Evolutionary conservation across 768 basidiomycete genomes (phyloP).

Genomic region (Mycena metata): DNA sequence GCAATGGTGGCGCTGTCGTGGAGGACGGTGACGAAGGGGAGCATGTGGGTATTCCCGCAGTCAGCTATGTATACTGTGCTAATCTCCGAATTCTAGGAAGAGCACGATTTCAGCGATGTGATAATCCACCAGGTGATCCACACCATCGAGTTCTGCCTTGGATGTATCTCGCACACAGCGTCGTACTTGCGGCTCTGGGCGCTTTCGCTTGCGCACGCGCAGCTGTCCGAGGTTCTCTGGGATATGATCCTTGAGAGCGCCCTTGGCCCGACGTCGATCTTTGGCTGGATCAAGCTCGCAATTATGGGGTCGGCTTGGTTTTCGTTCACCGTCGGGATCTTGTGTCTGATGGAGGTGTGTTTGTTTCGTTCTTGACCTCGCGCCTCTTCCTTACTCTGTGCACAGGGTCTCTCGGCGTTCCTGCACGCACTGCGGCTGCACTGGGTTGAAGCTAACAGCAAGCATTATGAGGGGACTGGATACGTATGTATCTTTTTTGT

Average conservation of each 20-base stretch:
- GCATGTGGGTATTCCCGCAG: conserved; percentile 66
- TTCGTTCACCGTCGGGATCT: conserved; percentile 75
- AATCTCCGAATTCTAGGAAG: conserved; percentile 61
- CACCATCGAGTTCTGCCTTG: conserved; percentile 99
- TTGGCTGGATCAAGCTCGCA: conserved; percentile 67
- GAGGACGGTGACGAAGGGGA: conserved; percentile 80
- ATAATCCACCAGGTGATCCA: conserved; percentile 98
- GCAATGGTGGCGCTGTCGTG: conserved; percentile 75
- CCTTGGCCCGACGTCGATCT: conserved; percentile 73
- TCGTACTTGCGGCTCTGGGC: conserved; percentile 97
- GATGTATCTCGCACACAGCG: conserved; percentile 98
- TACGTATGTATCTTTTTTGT: conserved; percentile 75
- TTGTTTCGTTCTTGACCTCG: conserved; percentile 15
- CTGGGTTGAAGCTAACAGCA: conserved; percentile 99
- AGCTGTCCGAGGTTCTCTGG: conserved; percentile 96
- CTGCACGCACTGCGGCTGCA: conserved; percentile 96
- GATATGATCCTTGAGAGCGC: conserved; percentile 81
- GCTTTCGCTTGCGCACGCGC: conserved; percentile 96
- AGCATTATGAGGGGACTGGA: conserved; percentile 92
- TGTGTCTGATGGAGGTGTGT: conserved; percentile 95
- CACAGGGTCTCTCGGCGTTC: conserved; percentile 93
- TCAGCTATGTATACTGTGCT: conserved; percentile 38
- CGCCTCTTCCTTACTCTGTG: conserved; percentile 31
- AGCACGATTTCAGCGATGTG: conserved; percentile 94
- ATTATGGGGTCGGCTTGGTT: conserved; percentile 85